Evolutionary conservation across 2,329 filamentous ascomycete genomes (phyloP).

Genomic region (Cercospora berteroae): DNA sequence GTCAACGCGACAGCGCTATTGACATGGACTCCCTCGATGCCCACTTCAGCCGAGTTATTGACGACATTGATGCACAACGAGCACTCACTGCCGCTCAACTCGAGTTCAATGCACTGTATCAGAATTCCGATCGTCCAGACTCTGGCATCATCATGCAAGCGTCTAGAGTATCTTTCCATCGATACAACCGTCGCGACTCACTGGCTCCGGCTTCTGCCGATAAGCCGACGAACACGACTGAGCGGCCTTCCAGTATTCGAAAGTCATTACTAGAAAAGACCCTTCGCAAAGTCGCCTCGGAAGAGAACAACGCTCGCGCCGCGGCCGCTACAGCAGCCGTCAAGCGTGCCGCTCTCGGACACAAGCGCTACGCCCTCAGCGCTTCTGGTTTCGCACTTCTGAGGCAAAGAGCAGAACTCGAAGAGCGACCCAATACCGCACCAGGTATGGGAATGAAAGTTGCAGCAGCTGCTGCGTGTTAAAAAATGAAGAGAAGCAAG

Average conservation of each 20-base stretch:
- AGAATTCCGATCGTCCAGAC: constrained; percentile 15
- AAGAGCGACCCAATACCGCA: neutral
- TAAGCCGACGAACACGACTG: neutral
- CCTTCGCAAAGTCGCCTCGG: constrained; percentile 6
- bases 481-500: neutral
- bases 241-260: neutral
- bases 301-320: neutral
- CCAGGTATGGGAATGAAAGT: neutral
- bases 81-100: constrained; percentile 9
- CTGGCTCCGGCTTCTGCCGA: neutral
- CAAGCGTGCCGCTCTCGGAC: neutral
- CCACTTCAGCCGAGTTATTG: constrained; percentile 24
- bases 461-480: neutral
- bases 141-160: constrained; percentile 17
- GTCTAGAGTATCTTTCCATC: neutral
- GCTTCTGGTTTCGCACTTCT: constrained; percentile 17
- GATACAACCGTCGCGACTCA: neutral
- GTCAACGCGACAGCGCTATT: constrained; percentile 3
- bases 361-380: constrained; percentile 17
- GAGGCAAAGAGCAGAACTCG: constrained; percentile 10
- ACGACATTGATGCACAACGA: constrained; percentile 12
- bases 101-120: constrained; percentile 4
- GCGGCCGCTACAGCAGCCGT: constrained; percentile 5
- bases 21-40: constrained; percentile 15
- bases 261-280: constrained; percentile 16